Percentiles rank a stretch among this genome's conserved stretches.
Evolutionary conservation across 371 early-diverging fungal species (phyloP).

Genomic region (Smittium mucronatum): DNA sequence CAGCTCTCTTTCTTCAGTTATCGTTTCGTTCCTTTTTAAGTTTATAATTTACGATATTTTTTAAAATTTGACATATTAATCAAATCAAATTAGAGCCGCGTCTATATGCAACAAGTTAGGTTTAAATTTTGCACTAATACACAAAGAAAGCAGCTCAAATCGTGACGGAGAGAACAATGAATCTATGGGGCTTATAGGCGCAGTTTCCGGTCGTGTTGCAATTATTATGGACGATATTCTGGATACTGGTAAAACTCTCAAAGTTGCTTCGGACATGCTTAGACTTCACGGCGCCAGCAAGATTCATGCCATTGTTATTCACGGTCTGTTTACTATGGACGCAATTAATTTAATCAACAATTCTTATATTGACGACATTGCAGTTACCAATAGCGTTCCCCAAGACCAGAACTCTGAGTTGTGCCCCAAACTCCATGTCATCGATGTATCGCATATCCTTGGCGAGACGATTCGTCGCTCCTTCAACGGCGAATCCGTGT

Average conservation of each 20-base stretch:
- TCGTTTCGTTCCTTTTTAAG: no score
- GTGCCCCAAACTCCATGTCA: constrained; percentile 57
- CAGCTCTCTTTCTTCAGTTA: no score
- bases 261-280: constrained; percentile 74
- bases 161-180: constrained; percentile 21
- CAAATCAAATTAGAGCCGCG: constrained; percentile 49
- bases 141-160: constrained; percentile 52
- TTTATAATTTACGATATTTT: no score
- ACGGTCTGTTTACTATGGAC: constrained; percentile 75
- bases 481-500: constrained; percentile 89
- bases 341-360: constrained; percentile 63
- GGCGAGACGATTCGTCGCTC: constrained; percentile 90
- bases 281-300: constrained; percentile 72
- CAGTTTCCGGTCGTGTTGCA: constrained; percentile 67
- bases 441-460: constrained; percentile 77
- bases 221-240: constrained; percentile 93
- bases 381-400: constrained; percentile 84
- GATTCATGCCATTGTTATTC: constrained; percentile 84
- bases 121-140: constrained; percentile 78
- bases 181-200: constrained; percentile 81
- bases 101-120: constrained; percentile 66
- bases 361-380: constrained; percentile 57
- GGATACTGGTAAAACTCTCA: constrained; percentile 84
- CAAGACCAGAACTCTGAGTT: constrained; percentile 56
- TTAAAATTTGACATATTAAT: no score